phyloP scores from a whole-genome alignment of 2,329 filamentous ascomycete species.

The Beauveria rudraprayagi region DNA sequence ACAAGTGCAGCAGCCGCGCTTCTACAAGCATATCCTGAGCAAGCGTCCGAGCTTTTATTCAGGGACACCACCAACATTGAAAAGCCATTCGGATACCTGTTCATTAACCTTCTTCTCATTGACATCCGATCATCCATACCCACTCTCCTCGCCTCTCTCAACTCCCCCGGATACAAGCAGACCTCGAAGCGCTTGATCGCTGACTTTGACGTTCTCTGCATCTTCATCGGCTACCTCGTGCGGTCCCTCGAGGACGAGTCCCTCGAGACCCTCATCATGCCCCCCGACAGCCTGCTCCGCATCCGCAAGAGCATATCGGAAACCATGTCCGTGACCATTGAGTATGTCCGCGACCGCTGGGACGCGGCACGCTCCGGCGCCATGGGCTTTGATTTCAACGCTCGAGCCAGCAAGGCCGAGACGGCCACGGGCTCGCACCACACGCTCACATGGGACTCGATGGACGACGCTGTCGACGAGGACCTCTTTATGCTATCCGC shows the following conservation, averaged over 20 bases:
- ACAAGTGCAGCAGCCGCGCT: conserved; percentile 51
- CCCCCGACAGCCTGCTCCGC: conserved; percentile 53
- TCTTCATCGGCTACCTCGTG: conserved; percentile 52
- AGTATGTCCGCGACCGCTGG: conserved; percentile 63
- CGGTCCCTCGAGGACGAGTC: conserved; percentile 43
- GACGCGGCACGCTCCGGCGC: conserved; percentile 57
- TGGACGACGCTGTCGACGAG: conserved; percentile 36
- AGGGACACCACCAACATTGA: conserved; percentile 31
- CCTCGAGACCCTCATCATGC: conserved; percentile 34
- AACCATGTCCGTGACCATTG: conserved; percentile 53
- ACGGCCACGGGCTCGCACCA: conserved; percentile 37
- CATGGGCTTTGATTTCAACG: conserved; percentile 51
- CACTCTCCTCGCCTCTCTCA: conserved; percentile 49
- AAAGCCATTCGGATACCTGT: conserved; percentile 53
- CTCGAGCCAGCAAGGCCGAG: conserved; percentile 36
- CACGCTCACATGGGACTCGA: conserved; percentile 52
- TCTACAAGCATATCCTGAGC: conserved; percentile 44
- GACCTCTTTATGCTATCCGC: conserved; percentile 55
- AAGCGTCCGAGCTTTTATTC: conserved; percentile 45
- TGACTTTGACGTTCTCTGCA: conserved; percentile 53
- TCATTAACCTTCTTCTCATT: conserved; percentile 57
- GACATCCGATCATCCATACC: conserved; percentile 58
- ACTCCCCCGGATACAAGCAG: conserved; percentile 42
- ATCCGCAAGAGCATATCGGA: conserved; percentile 53
- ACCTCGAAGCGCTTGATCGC: conserved; percentile 48